Conservation (phyloP, 441 rosid genomes). For the Capsella rubella region DNA sequence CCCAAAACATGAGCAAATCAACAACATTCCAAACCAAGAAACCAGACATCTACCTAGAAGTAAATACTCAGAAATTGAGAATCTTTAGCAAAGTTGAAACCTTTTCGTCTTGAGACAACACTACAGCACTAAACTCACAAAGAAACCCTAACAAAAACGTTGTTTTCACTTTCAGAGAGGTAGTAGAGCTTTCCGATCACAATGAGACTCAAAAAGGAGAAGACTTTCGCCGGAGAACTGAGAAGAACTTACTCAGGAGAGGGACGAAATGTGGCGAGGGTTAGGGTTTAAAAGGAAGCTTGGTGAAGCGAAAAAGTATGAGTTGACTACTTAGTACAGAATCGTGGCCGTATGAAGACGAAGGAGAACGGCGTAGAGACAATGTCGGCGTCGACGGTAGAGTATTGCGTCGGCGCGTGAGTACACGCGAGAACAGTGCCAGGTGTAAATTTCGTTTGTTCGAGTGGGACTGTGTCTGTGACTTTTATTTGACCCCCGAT, state of each 20-base stretch:
- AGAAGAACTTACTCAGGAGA: constrained; percentile 12
- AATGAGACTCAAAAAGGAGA: background rate
- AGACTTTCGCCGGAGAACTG: background rate
- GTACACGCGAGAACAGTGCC: constrained; percentile 23
- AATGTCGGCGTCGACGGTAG: constrained; percentile 29
- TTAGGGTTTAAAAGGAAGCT: constrained; percentile 33
- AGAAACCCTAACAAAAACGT: constrained; percentile 3
- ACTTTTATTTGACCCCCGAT: background rate
- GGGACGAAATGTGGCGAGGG: constrained; percentile 2
- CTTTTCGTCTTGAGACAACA: background rate
- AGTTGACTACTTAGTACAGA: background rate
- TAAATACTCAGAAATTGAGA: background rate
- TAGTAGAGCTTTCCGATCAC: background rate
- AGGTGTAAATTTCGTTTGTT: background rate
- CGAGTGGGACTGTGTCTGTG: background rate
- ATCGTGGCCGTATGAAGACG: background rate
- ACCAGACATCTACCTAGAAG: background rate
- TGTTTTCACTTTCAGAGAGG: background rate
- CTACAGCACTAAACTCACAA: background rate
- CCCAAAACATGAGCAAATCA: background rate
- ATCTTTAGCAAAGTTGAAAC: background rate
- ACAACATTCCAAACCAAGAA: background rate
- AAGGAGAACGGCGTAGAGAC: background rate
- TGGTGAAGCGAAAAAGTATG: background rate
- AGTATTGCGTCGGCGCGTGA: constrained; percentile 37